Evolutionary conservation across 306 rosid species (phyloP).

Genomic region (Glycine tomentella): DNA sequence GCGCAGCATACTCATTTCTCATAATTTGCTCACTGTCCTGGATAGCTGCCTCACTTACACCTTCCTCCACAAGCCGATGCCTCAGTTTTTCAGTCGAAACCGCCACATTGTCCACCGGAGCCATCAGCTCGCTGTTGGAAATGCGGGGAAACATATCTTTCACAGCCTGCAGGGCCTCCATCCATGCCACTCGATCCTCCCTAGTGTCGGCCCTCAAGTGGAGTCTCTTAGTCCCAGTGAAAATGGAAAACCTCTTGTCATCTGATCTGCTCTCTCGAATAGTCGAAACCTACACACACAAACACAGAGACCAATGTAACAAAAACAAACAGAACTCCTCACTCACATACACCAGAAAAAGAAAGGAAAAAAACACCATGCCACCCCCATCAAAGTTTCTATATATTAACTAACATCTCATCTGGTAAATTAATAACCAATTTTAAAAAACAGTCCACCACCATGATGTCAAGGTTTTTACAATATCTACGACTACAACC

Average conservation of each 20-base stretch:
- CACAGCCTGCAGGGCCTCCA: slow-evolving; percentile 93
- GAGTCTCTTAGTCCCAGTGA: slow-evolving; percentile 91
- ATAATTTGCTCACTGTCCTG: slow-evolving; percentile 85
- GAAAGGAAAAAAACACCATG: not conserved
- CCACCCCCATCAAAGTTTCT: not conserved
- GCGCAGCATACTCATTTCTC: slow-evolving; percentile 75
- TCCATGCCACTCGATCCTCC: slow-evolving; percentile 80
- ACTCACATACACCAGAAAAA: not conserved
- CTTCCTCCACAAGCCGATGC: slow-evolving; percentile 73
- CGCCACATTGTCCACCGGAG: slow-evolving; percentile 72
- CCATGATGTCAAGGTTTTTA: not conserved
- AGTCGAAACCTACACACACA: slow-evolving; percentile 69
- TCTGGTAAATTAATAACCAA: not conserved
- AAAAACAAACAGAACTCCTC: not conserved
- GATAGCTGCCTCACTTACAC: slow-evolving; percentile 71
- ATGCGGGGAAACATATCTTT: slow-evolving; percentile 94
- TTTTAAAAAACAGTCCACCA: not conserved
- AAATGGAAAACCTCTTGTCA: slow-evolving; percentile 89
- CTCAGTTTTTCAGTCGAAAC: slow-evolving; percentile 83
- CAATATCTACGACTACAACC: not conserved
- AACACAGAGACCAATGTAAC: not conserved
- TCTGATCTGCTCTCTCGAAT: slow-evolving; percentile 90
- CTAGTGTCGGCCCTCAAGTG: slow-evolving; percentile 87
- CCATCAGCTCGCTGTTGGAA: slow-evolving; percentile 92
- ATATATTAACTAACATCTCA: not conserved